Evolutionary conservation across 2,329 filamentous ascomycete genomes (phyloP).

Genomic region (Tricladium varicosporioides): DNA sequence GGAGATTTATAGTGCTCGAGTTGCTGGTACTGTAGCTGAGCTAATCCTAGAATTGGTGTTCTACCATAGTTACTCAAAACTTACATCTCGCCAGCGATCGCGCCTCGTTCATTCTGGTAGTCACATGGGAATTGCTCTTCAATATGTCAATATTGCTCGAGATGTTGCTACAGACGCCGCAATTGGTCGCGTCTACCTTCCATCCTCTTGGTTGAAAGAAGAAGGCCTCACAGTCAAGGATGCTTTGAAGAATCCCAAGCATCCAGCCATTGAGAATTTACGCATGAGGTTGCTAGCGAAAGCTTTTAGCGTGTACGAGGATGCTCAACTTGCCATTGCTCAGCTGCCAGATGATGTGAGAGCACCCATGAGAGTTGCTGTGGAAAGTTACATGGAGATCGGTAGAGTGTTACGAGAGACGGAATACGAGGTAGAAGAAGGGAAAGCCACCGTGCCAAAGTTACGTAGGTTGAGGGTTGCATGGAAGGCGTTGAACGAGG

Average conservation of each 20-base stretch:
- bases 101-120: slow-evolving; percentile 54
- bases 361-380: slow-evolving; percentile 64
- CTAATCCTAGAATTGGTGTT: slow-evolving; percentile 67
- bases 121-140: slow-evolving; percentile 71
- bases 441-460: slow-evolving; percentile 44
- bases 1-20: slow-evolving; percentile 61
- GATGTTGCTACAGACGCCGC: slow-evolving; percentile 68
- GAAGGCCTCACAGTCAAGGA: slow-evolving; percentile 51
- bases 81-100: slow-evolving; percentile 32
- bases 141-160: slow-evolving; percentile 74
- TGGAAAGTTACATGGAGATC: slow-evolving; percentile 77
- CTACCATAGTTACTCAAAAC: slow-evolving; percentile 42
- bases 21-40: slow-evolving; percentile 71
- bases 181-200: slow-evolving; percentile 67
- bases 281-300: slow-evolving; percentile 54
- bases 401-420: slow-evolving; percentile 53
- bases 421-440: slow-evolving; percentile 41
- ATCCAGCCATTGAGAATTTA: slow-evolving; percentile 47
- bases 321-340: slow-evolving; percentile 56
- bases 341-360: slow-evolving; percentile 58
- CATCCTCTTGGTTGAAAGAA: slow-evolving; percentile 60
- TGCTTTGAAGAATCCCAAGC: slow-evolving; percentile 51
- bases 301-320: slow-evolving; percentile 59
- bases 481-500: slow-evolving; percentile 50
- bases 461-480: slow-evolving; percentile 52